Evolutionary conservation across 1,139 yeast genomes (phyloP), one percentile per base, ranked within the genome.

Genomic region (Scheffersomyces segobiensis): DNA sequence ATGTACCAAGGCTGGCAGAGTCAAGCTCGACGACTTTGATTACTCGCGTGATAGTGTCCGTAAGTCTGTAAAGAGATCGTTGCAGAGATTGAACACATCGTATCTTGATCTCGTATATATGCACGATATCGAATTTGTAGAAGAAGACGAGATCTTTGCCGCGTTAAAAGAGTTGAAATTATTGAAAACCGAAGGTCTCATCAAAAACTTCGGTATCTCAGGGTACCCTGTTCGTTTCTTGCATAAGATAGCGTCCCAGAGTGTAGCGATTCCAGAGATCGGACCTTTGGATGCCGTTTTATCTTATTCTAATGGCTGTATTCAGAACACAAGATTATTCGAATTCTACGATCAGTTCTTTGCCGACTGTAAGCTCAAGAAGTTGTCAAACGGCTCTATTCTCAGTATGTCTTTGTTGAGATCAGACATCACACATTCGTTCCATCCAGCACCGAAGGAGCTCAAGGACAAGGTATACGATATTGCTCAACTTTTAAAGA

Each of bases 51-150:
- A 71, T 21, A 77, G 84, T 69, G 87, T 93, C 56, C 78, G 87
- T 26, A 70, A 71, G 47, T 89, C 96, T 7, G 89, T 93, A 3
- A 60, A 69, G 50, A 78, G 97, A 61, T 88, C 96, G 3, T 76
- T 91, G 57, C 70, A 83, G 52, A 76, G 97, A 57, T 79, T 93
- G 57, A 69, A 82, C 50, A 89, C 97, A 0, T 63, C 66, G 1
- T 91, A 91, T 70, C 71, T 93, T 62, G 98, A 93, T 70, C 77
- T 91, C 63, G 90, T 93, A 5, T 91, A 91, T 71, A 78, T 93
- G 68, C 98, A 93, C 72, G 98, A 93, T 68, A 86, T 93, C 57
- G 98, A 93, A 72, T 93, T 93, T 73, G 91, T 87, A 8, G 72
- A 80, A 1, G 82, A 82, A 32, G 78, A 73, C 0, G 81, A 82